Evolutionary conservation across 208 protist genomes (phyloP).

Genomic region (Trypanosoma melophagium): DNA sequence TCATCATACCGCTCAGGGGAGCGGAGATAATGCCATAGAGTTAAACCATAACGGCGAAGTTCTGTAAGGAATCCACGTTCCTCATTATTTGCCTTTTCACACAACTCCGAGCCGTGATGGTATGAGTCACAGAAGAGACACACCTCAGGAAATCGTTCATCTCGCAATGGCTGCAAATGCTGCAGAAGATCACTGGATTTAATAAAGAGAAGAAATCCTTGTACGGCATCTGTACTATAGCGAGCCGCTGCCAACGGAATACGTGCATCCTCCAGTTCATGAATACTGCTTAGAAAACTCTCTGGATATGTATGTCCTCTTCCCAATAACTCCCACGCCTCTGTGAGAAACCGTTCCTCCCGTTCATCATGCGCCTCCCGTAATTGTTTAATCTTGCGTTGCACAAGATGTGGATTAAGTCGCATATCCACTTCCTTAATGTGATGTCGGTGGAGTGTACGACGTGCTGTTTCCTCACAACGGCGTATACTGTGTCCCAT

Average conservation of each 20-base stretch:
- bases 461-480: slow-evolving; percentile 51
- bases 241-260: slow-evolving; percentile 80
- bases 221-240: slow-evolving; percentile 84
- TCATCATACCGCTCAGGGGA: slow-evolving; percentile 63
- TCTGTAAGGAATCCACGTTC: slow-evolving; percentile 64
- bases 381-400: slow-evolving; percentile 38
- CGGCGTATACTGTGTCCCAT: slow-evolving; percentile 60
- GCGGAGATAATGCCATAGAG: slow-evolving; percentile 73
- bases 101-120: slow-evolving; percentile 70
- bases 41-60: slow-evolving; percentile 59
- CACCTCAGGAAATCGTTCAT: slow-evolving; percentile 74
- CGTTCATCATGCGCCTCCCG: slow-evolving; percentile 30
- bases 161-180: slow-evolving; percentile 63
- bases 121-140: slow-evolving; percentile 84
- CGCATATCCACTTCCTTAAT: slow-evolving; percentile 56
- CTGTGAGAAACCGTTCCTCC: slow-evolving; percentile 37
- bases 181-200: slow-evolving; percentile 69
- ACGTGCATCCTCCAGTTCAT: slow-evolving; percentile 64
- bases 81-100: slow-evolving; percentile 43
- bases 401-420: slow-evolving; percentile 49
- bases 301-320: slow-evolving; percentile 47
- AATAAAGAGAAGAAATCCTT: slow-evolving; percentile 76
- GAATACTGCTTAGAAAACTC: slow-evolving; percentile 56
- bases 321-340: slow-evolving; percentile 51
- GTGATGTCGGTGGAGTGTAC: slow-evolving; percentile 42